These are phyloP conservation scores for Chlamydomonas incerta DNA, from an alignment of 139 green algal species.

Conservation along the genomic window DNA sequence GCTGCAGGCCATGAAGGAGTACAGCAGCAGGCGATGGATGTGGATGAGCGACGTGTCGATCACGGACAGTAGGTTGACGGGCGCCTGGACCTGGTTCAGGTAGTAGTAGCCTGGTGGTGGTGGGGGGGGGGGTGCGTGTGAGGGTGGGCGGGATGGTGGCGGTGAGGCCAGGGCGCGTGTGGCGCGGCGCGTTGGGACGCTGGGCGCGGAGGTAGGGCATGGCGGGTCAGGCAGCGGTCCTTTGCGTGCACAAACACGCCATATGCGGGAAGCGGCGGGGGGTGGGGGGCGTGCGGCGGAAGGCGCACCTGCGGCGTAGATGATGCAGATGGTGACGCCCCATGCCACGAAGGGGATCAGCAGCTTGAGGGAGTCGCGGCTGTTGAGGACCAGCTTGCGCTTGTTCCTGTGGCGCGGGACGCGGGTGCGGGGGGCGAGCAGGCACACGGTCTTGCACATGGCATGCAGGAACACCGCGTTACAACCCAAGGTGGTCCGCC, in stretches of 20 bases:
- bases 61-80: conserved; percentile 33
- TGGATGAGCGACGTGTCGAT: background rate
- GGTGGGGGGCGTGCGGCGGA: too few species aligned
- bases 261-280: too few species aligned
- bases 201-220: too few species aligned
- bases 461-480: too few species aligned
- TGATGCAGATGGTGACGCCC: conserved; percentile 41
- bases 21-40: conserved; percentile 25
- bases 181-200: too few species aligned
- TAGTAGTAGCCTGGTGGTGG: conserved; percentile 33
- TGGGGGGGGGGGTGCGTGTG: too few species aligned
- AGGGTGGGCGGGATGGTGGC: too few species aligned
- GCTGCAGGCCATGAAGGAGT: background rate
- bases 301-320: conserved; percentile 25
- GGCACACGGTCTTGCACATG: background rate
- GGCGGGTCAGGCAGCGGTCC: too few species aligned
- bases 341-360: conserved; percentile 35
- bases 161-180: too few species aligned
- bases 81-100: conserved; percentile 24
- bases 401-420: background rate
- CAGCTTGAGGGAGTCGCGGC: conserved; percentile 36
- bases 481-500: too few species aligned
- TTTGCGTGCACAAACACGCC: too few species aligned
- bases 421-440: background rate
- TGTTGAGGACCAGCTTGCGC: conserved; percentile 17